These are phyloP conservation scores for Mediolabrus comicus DNA, from an alignment of 108 stramenopile species.

Conservation along the genomic window DNA sequence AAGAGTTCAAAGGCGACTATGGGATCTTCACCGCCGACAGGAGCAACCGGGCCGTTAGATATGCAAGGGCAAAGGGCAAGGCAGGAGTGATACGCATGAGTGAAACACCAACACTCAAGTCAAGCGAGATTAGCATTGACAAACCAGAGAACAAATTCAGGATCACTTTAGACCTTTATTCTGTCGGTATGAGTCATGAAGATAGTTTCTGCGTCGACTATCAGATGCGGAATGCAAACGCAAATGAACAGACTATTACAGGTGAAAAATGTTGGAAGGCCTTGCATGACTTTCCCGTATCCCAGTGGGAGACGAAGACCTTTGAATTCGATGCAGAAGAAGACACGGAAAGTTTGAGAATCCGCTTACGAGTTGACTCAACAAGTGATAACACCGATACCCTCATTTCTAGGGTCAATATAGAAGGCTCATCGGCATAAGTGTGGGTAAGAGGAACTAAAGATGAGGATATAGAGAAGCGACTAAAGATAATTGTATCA, in stretches of 20 bases:
- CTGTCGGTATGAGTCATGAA: background rate
- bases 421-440: background rate
- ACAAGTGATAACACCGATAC: background rate
- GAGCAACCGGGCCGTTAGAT: background rate
- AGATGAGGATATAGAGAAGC: no score
- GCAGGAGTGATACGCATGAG: slow-evolving; percentile 3
- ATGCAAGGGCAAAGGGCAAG: background rate
- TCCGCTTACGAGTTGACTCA: background rate
- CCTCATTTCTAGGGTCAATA: slow-evolving; percentile 1
- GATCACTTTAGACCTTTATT: background rate
- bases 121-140: background rate
- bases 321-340: slow-evolving; percentile 1
- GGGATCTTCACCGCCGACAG: slow-evolving; percentile 1
- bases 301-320: background rate
- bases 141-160: background rate
- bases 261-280: slow-evolving; percentile 4
- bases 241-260: no score
- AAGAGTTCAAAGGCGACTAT: background rate
- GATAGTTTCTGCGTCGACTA: background rate
- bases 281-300: background rate
- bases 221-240: no score
- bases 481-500: no score
- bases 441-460: background rate
- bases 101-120: background rate
- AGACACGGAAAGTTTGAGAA: background rate